Evolutionary conservation across 1,139 yeast genomes (phyloP), one percentile per base, ranked within the genome.

Genomic region (Trichomonascaceae sp.): DNA sequence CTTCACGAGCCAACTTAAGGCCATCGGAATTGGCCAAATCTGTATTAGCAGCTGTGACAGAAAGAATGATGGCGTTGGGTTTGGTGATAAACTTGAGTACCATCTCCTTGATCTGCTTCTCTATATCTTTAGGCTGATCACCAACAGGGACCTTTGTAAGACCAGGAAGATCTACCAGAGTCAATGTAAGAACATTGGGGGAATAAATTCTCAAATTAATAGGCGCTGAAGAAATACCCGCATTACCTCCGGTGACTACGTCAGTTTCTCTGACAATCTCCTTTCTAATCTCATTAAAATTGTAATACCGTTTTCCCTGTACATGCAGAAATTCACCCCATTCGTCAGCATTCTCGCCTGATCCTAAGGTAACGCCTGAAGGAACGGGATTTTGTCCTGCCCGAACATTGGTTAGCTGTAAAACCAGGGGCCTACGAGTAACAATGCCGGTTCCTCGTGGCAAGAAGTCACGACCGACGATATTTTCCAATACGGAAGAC

Each of bases 1-100:
- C 99, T 71, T 93, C 99, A 66, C 98, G 82, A 1, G 99, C 99
- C 62, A 93, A 78, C 71, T 93, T 91, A 67, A 93, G 81, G 53
- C 99, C 99, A 72, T 93, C 99, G 48, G 96, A 88, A 69, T 93
- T 93, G 58, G 99, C 99, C 75, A 93, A 81, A 78, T 93, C 99
- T 47, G 96, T 91, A 70, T 93, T 93, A 46, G 98, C 96, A 15
- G 97, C 96, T 64, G 95, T 93, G 46, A 93, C 99, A 1, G 98
- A 93, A 58, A 93, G 78, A 58, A 93, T 86, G 64, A 93, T 93
- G 47, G 99, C 98, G 69, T 93, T 93, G 57, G 98, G 98, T 70
- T 90, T 91, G 46, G 96, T 84, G 66, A 93, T 93, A 69, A 87
- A 93, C 70, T 89, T 88, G 80, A 93, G 78, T 57, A 93, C 79